Conservation (phyloP, 73 alveolate species). For the Urostyla sp. region DNA sequence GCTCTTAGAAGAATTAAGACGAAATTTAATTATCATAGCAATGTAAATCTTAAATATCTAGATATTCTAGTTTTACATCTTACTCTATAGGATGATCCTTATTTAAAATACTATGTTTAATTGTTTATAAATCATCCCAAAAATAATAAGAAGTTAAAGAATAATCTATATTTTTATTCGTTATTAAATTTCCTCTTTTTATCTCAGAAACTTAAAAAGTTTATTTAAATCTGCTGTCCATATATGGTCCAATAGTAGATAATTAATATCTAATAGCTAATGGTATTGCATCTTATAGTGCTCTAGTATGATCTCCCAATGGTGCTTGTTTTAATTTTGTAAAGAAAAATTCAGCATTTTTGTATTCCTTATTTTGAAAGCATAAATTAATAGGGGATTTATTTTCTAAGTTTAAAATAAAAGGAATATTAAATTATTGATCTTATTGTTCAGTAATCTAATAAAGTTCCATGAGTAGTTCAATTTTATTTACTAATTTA, state of each 20-base stretch:
- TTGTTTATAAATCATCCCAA: conserved; percentile 49
- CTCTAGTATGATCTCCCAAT: conserved; percentile 43
- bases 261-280: not conserved
- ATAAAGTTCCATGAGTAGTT: conserved; percentile 4
- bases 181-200: conserved; percentile 34
- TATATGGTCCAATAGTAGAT: not conserved
- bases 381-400: conserved; percentile 32
- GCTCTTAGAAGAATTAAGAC: not conserved
- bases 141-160: not conserved
- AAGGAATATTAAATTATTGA: conserved; percentile 41
- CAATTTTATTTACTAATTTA: not conserved
- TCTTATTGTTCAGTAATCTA: not conserved
- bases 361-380: conserved; percentile 12
- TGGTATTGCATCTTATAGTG: not conserved
- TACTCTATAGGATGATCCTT: conserved; percentile 30
- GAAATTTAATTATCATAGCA: conserved; percentile 52
- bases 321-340: conserved; percentile 26
- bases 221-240: conserved; percentile 21
- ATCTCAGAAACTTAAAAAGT: not conserved
- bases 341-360: conserved; percentile 40
- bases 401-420: conserved; percentile 11
- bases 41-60: conserved; percentile 26
- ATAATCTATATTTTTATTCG: not conserved
- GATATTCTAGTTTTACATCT: conserved; percentile 19
- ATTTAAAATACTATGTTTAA: conserved; percentile 21